These are phyloP conservation scores for Fusarium keratoplasticum DNA, from an alignment of 2,329 filamentous ascomycete genomes.

Conservation along the genomic window DNA sequence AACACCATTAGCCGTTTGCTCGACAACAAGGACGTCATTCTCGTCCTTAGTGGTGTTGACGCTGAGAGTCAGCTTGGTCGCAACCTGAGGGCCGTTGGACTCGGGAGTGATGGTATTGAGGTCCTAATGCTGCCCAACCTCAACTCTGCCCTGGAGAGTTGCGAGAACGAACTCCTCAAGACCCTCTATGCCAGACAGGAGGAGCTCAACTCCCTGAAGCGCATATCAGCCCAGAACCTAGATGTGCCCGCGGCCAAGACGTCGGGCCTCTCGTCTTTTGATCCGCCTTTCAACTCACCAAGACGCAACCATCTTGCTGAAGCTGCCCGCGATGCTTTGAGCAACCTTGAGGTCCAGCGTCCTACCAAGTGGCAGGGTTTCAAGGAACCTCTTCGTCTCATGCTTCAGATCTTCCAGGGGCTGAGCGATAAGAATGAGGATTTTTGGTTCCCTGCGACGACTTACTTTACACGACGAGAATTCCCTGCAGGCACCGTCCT, in stretches of 20 bases:
- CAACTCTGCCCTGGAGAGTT: conserved; percentile 92
- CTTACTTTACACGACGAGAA: conserved; percentile 79
- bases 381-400: conserved; percentile 88
- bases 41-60: conserved; percentile 86
- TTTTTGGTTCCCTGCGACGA: conserved; percentile 87
- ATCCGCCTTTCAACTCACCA: conserved; percentile 77
- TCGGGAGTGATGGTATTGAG: conserved; percentile 78
- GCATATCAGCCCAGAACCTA: conserved; percentile 57
- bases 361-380: conserved; percentile 84
- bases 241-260: conserved; percentile 58
- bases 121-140: conserved; percentile 88
- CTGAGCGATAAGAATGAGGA: conserved; percentile 89
- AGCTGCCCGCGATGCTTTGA: conserved; percentile 81
- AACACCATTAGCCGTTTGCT: conserved; percentile 90
- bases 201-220: conserved; percentile 61
- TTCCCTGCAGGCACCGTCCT: conserved; percentile 78
- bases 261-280: conserved; percentile 50
- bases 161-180: conserved; percentile 92
- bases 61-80: conserved; percentile 80
- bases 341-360: conserved; percentile 69
- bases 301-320: conserved; percentile 81
- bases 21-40: conserved; percentile 78
- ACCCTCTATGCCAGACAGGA: conserved; percentile 80
- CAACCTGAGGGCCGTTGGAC: conserved; percentile 84
- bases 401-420: conserved; percentile 95